These are phyloP conservation scores for Meira miltonrushii DNA, from an alignment of 1,284 basidiomycete genomes.

Conservation along the genomic window DNA sequence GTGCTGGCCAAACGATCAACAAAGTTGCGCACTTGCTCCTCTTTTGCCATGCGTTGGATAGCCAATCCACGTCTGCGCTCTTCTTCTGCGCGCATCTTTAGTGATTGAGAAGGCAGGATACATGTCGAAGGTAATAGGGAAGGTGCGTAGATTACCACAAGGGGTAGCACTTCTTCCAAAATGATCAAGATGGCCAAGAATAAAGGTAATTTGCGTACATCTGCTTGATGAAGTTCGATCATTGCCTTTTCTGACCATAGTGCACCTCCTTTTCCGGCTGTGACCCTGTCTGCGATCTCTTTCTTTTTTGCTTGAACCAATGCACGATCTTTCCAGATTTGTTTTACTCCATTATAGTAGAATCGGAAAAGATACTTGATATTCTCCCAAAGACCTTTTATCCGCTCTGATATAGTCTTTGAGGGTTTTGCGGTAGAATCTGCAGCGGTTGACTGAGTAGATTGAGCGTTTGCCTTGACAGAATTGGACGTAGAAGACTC, in stretches of 20 bases:
- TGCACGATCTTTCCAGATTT: conserved; percentile 45
- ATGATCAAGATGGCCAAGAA: conserved; percentile 71
- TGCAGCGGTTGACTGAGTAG: no score
- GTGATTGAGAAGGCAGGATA: conserved; percentile 73
- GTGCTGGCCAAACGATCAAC: conserved; percentile 10
- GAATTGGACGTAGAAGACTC: no score
- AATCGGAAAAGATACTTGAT: conserved; percentile 49
- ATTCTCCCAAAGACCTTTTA: conserved; percentile 35
- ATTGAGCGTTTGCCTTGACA: no score
- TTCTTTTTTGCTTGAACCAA: conserved; percentile 23
- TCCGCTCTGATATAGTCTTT: conserved; percentile 18
- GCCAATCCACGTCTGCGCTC: conserved; percentile 35
- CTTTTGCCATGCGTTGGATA: conserved; percentile 18
- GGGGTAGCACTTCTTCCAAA: conserved; percentile 73
- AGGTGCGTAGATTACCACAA: conserved; percentile 79
- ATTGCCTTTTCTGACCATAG: conserved; percentile 33
- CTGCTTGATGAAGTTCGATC: conserved; percentile 33
- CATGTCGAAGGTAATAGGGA: conserved; percentile 79
- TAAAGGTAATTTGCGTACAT: conserved; percentile 64
- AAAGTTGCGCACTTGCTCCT: conserved; percentile 3
- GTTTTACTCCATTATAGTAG: conserved; percentile 49
- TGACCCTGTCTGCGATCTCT: conserved; percentile 1
- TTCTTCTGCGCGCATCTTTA: conserved; percentile 40
- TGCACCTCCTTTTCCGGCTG: not conserved
- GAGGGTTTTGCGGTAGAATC: not conserved